Base-by-base conservation (phyloP, 805 yeast species). In the Candida krabiensis region DNA sequence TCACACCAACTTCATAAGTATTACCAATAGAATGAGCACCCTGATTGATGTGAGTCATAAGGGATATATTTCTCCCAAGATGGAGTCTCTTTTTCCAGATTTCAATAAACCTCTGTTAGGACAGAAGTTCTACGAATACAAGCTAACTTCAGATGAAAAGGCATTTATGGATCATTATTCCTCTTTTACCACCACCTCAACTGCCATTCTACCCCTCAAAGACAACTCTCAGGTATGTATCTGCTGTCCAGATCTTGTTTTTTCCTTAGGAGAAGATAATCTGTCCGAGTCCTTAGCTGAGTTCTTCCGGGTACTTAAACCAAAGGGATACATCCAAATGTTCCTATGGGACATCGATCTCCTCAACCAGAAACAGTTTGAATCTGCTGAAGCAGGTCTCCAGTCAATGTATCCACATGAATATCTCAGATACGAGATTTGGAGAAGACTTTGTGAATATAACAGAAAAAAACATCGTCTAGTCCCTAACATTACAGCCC, bases 301-400 rank as follows among this genome's bases (percentile, higher is more conserved):
- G 38, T 50, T 60, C 36, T 37, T 50, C 9, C 34, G 69, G 32
- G 49, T 62, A 4, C 37, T 64, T 25, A 56, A 52, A 31, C 60
- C 60, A 3, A 51, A 51, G 5, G 69, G 66, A 5, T 43, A 36
- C 27, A 29, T 62, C 11, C 63, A 60, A 39, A 42, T 64, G 9
- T 41, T 49, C 11, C 25, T 62, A 7, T 54, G 52, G 45, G 66
- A 64, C 41, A 41, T 58, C 12, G 54, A 55, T 21, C 33, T 33
- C 12, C 18, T 32, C 13, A 37, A 30, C 12, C 26, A 15, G 9
- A 38, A 23, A 9, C 37, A 33, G 5, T 18, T 37, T 11, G 36
- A 33, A 4, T 11, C 46, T 9, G 25, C 25, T 16, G n/a, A 28
- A 7, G 14, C 33, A 19, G 15, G 32, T 28, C 24, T 14, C 12